These are phyloP conservation scores for Umbelopsis sp. DNA, from an alignment of 371 early-diverging fungal genomes.

Conservation along the genomic window DNA sequence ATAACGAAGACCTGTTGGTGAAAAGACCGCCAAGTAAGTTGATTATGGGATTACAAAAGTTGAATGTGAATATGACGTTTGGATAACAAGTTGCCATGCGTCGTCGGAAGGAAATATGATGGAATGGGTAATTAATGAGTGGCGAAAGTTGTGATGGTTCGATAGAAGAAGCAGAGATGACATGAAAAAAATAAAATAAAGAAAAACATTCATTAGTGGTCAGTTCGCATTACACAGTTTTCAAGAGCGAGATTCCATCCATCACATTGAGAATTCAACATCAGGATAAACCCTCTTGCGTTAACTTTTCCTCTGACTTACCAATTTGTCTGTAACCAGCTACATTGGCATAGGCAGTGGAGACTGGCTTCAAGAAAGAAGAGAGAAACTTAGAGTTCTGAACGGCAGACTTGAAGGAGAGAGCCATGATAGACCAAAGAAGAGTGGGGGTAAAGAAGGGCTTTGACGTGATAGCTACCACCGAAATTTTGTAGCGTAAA, in stretches of 20 bases:
- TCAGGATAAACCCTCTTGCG: neutral
- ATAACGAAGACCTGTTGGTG: conserved; percentile 76
- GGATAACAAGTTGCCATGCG: too few species aligned
- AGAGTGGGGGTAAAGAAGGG: conserved; percentile 27
- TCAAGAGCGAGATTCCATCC: conserved; percentile 43
- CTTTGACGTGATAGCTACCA: neutral
- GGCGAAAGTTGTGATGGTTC: too few species aligned
- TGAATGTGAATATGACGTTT: neutral
- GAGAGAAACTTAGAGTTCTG: conserved; percentile 67
- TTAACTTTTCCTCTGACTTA: conserved; percentile 32
- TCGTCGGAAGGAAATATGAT: neutral
- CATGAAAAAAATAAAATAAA: too few species aligned
- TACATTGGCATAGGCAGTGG: conserved; percentile 73
- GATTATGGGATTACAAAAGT: neutral
- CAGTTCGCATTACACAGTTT: neutral
- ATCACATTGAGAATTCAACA: conserved; percentile 66
- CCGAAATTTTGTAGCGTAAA: conserved; percentile 15
- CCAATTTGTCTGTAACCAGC: conserved; percentile 82
- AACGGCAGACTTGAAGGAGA: conserved; percentile 54
- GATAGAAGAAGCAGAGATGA: too few species aligned
- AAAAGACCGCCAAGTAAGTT: neutral
- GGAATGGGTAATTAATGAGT: too few species aligned
- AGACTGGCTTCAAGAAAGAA: conserved; percentile 70
- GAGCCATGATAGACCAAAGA: conserved; percentile 38
- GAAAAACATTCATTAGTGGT: neutral